Percentiles rank a stretch among this genome's conserved stretches.
Conservation (phyloP, 371 early-diverging fungal species). For the Mucor piriformis region DNA sequence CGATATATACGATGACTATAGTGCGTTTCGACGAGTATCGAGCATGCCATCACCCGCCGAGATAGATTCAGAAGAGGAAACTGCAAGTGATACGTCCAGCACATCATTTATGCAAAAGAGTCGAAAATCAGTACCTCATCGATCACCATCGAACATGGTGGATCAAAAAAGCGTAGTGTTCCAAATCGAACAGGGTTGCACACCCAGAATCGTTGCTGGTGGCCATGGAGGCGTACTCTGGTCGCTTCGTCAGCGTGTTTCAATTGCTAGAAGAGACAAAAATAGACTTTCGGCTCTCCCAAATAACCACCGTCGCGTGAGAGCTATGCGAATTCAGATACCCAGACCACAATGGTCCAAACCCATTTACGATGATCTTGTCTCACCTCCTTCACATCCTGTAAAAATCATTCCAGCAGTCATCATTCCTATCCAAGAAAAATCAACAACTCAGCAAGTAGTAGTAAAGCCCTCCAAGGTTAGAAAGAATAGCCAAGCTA, state of each 20-base stretch:
- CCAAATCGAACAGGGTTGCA: conserved; percentile 13
- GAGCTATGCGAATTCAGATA: conserved; percentile 28
- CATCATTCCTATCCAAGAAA: background rate
- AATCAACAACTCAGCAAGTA: no score
- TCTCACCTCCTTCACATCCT: conserved; percentile 1
- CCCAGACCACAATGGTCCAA: conserved; percentile 25
- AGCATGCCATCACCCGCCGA: conserved; percentile 41
- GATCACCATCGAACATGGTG: conserved; percentile 20
- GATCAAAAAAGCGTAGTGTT: conserved; percentile 23
- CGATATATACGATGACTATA: conserved; percentile 9
- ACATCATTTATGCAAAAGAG: background rate
- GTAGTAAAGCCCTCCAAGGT: background rate
- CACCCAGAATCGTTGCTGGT: conserved; percentile 7
- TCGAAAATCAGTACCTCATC: conserved; percentile 25
- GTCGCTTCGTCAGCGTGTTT: conserved; percentile 26
- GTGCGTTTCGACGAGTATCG: conserved; percentile 30
- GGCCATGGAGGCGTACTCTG: conserved; percentile 17
- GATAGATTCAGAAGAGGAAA: conserved; percentile 28
- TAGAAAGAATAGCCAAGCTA: conserved; percentile 13
- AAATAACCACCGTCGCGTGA: conserved; percentile 23
- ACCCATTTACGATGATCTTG: conserved; percentile 17
- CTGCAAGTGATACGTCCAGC: conserved; percentile 6
- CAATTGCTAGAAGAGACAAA: conserved; percentile 18
- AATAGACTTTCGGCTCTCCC: conserved; percentile 24
- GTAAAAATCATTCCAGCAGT: background rate